phyloP scores from a whole-genome alignment of 2,329 filamentous ascomycete species.

The Bimuria novae-zelandiae region DNA sequence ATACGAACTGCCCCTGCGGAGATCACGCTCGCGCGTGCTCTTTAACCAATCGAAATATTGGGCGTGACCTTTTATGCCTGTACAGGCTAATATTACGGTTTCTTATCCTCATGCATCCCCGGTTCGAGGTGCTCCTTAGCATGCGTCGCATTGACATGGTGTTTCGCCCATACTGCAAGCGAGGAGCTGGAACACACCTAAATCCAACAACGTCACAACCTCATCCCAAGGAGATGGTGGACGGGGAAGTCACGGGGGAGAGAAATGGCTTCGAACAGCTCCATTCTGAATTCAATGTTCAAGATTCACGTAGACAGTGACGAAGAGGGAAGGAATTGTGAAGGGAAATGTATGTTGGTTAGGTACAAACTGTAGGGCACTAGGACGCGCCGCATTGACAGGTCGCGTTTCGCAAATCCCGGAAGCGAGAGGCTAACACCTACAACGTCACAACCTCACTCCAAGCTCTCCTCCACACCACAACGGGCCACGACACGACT shows the following conservation, averaged over 20 bases:
- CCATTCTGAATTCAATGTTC: no score
- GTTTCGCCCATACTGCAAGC: slow-evolving; percentile 25
- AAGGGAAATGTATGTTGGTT: no score
- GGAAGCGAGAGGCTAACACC: slow-evolving; percentile 25
- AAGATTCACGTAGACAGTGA: no score
- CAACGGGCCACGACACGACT: slow-evolving; percentile 20
- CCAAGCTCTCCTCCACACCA: slow-evolving; percentile 28
- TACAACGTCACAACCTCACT: slow-evolving; percentile 20
- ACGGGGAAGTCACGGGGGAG: no score
- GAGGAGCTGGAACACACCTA: slow-evolving; percentile 21
- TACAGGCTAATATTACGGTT: slow-evolving; percentile 8
- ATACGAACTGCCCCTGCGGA: slow-evolving; percentile 4
- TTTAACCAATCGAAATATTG: no score
- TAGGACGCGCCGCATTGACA: slow-evolving; percentile 19
- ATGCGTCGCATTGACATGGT: not conserved
- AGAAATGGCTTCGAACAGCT: no score
- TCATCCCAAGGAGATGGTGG: not conserved
- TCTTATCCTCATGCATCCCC: slow-evolving; percentile 14
- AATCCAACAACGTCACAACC: slow-evolving; percentile 13
- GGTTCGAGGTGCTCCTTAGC: not conserved
- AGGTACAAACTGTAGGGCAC: no score
- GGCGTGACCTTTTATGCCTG: no score
- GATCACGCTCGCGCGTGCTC: slow-evolving; percentile 15
- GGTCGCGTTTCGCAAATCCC: slow-evolving; percentile 22
- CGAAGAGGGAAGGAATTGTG: no score